Conservation (phyloP, 176 grass and related monocot genomes). For the Phragmites australis region DNA sequence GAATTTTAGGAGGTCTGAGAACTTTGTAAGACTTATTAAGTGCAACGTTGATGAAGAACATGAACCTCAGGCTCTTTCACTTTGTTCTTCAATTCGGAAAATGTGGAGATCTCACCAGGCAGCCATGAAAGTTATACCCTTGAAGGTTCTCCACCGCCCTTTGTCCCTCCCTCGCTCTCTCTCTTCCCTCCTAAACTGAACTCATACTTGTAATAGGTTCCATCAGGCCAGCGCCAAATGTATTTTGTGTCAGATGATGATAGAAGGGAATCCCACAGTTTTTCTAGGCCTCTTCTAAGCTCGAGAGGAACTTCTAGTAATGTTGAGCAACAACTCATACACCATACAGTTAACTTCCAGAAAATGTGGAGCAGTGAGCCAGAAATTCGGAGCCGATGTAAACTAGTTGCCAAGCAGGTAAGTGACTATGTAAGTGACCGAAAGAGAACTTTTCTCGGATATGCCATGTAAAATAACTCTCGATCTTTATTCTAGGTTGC, state of each 20-base stretch:
- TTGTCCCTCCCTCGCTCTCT: background rate
- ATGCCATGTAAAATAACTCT: conserved; percentile 19
- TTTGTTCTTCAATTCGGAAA: conserved; percentile 85
- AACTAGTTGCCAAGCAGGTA: conserved; percentile 95
- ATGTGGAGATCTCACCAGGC: conserved; percentile 82
- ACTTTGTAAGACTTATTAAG: conserved; percentile 78
- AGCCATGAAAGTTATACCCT: conserved; percentile 63
- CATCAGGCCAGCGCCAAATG: conserved; percentile 68
- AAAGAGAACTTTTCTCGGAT: conserved; percentile 15
- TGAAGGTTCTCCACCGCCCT: conserved; percentile 54
- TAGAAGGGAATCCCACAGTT: conserved; percentile 59
- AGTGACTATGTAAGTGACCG: conserved; percentile 2
- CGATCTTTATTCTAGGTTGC: conserved; percentile 58
- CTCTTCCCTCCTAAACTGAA: conserved; percentile 3
- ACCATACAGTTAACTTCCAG: conserved; percentile 69
- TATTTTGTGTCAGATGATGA: conserved; percentile 75
- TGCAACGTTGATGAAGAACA: conserved; percentile 59
- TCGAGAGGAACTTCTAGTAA: conserved; percentile 66
- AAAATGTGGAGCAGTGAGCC: conserved; percentile 97
- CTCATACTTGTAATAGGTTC: conserved; percentile 56
- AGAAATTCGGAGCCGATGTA: conserved; percentile 75
- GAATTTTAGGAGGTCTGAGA: conserved; percentile 81
- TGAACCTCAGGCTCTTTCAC: conserved; percentile 69
- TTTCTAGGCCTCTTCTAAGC: conserved; percentile 73
- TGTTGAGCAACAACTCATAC: conserved; percentile 56